Percentiles rank a stretch among this genome's conserved stretches.
These are phyloP conservation scores for Claviceps africana DNA, from an alignment of 2,329 filamentous ascomycete species.

Conservation along the genomic window DNA sequence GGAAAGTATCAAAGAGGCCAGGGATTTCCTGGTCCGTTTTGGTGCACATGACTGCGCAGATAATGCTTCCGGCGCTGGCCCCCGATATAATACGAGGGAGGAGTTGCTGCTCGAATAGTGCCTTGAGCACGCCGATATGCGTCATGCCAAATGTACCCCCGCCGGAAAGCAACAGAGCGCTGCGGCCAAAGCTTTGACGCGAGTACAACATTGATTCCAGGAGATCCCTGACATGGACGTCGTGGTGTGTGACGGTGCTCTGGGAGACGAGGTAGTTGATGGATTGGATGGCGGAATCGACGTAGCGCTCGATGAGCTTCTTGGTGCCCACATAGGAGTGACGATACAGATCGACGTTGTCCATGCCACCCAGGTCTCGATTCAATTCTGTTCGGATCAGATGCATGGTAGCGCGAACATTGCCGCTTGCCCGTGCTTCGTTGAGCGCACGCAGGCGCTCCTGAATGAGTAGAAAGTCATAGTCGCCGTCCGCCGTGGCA, in stretches of 20 bases:
- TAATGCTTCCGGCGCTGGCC: conserved; percentile 76
- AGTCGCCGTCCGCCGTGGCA: conserved; percentile 47
- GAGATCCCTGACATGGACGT: conserved; percentile 42
- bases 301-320: conserved; percentile 72
- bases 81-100: conserved; percentile 79
- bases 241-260: conserved; percentile 32
- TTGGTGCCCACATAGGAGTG: conserved; percentile 82
- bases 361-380: conserved; percentile 75
- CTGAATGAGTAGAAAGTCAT: conserved; percentile 55
- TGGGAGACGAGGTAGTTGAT: conserved; percentile 57
- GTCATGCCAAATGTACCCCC: conserved; percentile 87
- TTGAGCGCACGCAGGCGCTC: conserved; percentile 60
- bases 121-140: conserved; percentile 76
- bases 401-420: conserved; percentile 65
- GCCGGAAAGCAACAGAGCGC: conserved; percentile 68
- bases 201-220: conserved; percentile 58
- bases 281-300: conserved; percentile 62
- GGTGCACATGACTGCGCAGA: conserved; percentile 66
- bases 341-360: conserved; percentile 65
- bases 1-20: conserved; percentile 52
- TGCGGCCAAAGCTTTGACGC: conserved; percentile 72
- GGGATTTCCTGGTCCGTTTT: conserved; percentile 69
- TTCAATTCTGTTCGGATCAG: conserved; percentile 68
- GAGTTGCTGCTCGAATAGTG: conserved; percentile 58
- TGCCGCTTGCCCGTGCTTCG: conserved; percentile 54